These are phyloP conservation scores for Metschnikowia chrysomelidarum DNA, from an alignment of 805 yeast genomes.

Conservation along the genomic window DNA sequence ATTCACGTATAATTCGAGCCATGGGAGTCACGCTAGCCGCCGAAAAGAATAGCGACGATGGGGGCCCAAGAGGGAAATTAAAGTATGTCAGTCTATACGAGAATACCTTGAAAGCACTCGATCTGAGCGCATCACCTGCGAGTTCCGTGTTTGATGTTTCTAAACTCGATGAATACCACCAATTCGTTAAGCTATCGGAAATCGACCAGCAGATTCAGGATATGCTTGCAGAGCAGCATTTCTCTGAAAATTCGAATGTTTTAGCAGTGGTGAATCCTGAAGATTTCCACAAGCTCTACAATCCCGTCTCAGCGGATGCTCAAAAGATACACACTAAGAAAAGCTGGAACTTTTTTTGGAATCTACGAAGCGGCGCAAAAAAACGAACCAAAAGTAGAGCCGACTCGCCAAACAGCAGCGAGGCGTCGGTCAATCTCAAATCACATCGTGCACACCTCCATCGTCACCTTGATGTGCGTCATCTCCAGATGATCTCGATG, in stretches of 20 bases:
- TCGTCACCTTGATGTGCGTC: constrained; percentile 60
- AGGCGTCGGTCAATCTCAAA: constrained; percentile 1
- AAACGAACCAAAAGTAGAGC: neutral
- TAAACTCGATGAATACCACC: constrained; percentile 33
- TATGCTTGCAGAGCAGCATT: constrained; percentile 13
- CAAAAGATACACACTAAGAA: neutral
- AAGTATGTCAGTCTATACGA: constrained; percentile 15
- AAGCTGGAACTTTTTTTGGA: neutral
- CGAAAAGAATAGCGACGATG: neutral
- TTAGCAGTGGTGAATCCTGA: constrained; percentile 12
- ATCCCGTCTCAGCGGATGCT: constrained; percentile 5
- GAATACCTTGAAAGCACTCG: constrained; percentile 3
- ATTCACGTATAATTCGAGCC: constrained; percentile 5
- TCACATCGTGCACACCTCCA: constrained; percentile 34
- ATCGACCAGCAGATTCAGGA: constrained; percentile 32
- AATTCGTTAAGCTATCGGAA: constrained; percentile 33
- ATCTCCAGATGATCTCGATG: constrained; percentile 73
- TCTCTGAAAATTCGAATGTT: constrained; percentile 5
- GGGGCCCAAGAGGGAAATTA: constrained; percentile 7
- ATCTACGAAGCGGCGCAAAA: neutral
- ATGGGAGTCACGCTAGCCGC: constrained; percentile 6
- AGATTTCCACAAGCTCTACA: constrained; percentile 12
- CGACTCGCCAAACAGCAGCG: neutral
- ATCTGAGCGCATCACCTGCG: too few species aligned
- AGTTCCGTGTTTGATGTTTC: constrained; percentile 32